A percentile compares a stretch with the other conserved stretches of the same genome.
Conservation (phyloP, 768 basidiomycete genomes). For the Saitozyma podzolica region DNA sequence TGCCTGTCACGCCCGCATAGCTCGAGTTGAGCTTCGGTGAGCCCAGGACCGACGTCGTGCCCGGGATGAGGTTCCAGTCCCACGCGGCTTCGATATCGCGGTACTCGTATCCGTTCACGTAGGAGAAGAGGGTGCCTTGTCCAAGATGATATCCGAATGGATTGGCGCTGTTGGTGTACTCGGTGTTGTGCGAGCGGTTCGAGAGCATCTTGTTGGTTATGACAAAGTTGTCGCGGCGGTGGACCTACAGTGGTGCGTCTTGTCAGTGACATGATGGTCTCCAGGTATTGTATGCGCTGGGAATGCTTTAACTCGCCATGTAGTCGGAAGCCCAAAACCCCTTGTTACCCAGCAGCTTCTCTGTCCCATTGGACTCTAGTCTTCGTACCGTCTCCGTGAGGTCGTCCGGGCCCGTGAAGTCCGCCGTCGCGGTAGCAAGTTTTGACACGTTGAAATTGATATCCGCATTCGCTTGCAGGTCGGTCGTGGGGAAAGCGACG, state of each 20-base stretch:
- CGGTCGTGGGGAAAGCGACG: slow-evolving; percentile 65
- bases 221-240: slow-evolving; percentile 64
- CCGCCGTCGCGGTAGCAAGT: slow-evolving; percentile 58
- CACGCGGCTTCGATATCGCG: slow-evolving; percentile 70
- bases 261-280: neutral
- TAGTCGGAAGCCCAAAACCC: slow-evolving; percentile 71
- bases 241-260: slow-evolving; percentile 46
- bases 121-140: slow-evolving; percentile 67
- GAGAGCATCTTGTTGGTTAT: slow-evolving; percentile 67
- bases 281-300: neutral
- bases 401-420: slow-evolving; percentile 57
- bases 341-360: slow-evolving; percentile 59
- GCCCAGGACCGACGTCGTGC: slow-evolving; percentile 67
- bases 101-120: slow-evolving; percentile 67
- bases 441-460: slow-evolving; percentile 64
- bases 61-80: slow-evolving; percentile 78
- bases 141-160: slow-evolving; percentile 70
- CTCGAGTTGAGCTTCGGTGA: slow-evolving; percentile 61
- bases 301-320: slow-evolving; percentile 56
- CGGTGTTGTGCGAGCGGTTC: slow-evolving; percentile 62
- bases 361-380: slow-evolving; percentile 19
- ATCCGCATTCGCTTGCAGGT: slow-evolving; percentile 60
- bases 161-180: slow-evolving; percentile 68
- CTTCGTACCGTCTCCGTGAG: slow-evolving; percentile 8
- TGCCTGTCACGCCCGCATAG: slow-evolving; percentile 56